Base-by-base conservation (phyloP, 2,329 filamentous ascomycete genomes). In the Colletotrichum coccodes region DNA sequence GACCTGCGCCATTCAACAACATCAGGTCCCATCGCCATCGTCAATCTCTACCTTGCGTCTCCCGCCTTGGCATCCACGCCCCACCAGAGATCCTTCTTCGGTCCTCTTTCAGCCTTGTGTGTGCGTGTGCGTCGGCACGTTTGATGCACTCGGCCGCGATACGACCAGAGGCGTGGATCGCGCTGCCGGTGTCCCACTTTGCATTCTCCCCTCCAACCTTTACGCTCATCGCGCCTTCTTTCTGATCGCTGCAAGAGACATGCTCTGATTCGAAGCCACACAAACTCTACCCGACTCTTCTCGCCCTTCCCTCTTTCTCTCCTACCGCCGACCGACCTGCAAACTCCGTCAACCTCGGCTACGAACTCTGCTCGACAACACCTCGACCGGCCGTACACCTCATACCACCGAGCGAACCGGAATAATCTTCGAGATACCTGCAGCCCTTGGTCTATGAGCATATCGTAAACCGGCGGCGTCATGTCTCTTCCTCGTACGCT, bases 401-500 rank as follows among this genome's bases (percentile, higher is more conserved):
- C 44, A 26, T 32, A 36, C 42, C 26, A 47, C 28, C 42, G 56
- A 42, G 28, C 56, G 56, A 44, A 34, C 40, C 42, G 42, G 56
- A 47, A 46, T 9, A 12, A 26, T 58, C 6, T 14, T 44, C 23
- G 52, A 58, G 18, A 46, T 52, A 18, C 16, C 16, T 36, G 16
- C 30, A 26, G 4, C 16, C 8, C 30, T 34, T 46, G 21, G 40
- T 47, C 38, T 23, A 60, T 40, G 49, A 44, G 34, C 34, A 68
- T 49, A 32, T n/a, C 30, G 23, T 42, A 36, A 47, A 38, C 47
- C 46, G 32, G 23, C 60, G 40, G 40, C 67, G 63, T 36, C 47
- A 71, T 71, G 70, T 59, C 70, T 70, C 56, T 62, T 53, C 67
- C 67, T 42, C 49, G 70, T 71, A 49, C 14, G 70, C 38, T 54